Evolutionary conservation across 2,329 filamentous ascomycete genomes (phyloP), one percentile per base, ranked within the genome.

Genomic region (Elsinoe arachidis): DNA sequence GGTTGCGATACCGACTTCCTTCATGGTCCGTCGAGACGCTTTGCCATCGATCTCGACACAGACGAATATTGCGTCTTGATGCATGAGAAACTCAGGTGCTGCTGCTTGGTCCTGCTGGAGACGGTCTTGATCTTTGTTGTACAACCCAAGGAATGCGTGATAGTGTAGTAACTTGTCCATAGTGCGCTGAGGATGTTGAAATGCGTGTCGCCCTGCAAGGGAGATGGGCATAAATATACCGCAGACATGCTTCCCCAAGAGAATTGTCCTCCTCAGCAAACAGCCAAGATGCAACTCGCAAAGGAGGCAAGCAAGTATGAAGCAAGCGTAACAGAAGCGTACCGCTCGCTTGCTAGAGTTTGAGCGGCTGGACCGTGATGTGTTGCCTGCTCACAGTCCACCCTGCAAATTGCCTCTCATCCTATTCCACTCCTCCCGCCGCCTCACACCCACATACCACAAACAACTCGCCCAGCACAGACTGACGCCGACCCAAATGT

Each of bases 401-500:
- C 38, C n/a, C 30, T 56, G 38, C 2, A 56, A 7, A 34, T 56
- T 43, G 30, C 54, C 54, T 26, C 54, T 56, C 33, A 47, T 47
- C 30, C 54, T 15, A 23, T 49, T 65, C 57, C 69, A 66, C 38
- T 73, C 70, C 63, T 78, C 72, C 56, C 70, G 67, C 53, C 73
- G 66, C 58, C 73, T 68, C 4, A 71, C 72, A 9, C 73, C 63
- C 35, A 75, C 61, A 63, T 78, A 80, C 78, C 77, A 80, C 55
- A 71, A 61, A 63, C 74, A 76, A 60, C 73, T 74, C 4, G 72
- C 69, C 76, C 76, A 78, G 58, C 77, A 79, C 59, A 80, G 70
- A 5, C 69, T 65, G 9, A 80, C 72, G 1, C 78, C 78, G 5
- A 79, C 71, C 78, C 78, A 80, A 47, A 72, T 75, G 65, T 76